phyloP scores from a whole-genome alignment of 2,329 filamentous ascomycete species.

The Helotiales sp. region DNA sequence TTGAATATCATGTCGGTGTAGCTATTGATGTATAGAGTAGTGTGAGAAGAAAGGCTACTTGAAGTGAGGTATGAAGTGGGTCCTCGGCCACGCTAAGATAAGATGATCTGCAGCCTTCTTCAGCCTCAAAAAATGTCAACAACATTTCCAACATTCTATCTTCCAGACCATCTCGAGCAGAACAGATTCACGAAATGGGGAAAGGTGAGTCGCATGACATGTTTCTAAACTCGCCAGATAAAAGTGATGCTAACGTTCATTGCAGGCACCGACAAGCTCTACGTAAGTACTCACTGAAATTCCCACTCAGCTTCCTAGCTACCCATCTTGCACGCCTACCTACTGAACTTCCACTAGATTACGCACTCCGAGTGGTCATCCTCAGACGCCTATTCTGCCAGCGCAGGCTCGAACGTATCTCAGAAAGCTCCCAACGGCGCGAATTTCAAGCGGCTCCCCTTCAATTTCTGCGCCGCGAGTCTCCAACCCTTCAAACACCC shows the following conservation, averaged over 20 bases:
- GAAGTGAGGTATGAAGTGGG: neutral
- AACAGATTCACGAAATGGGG: slow-evolving; percentile 24
- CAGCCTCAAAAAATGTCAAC: neutral
- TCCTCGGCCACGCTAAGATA: neutral
- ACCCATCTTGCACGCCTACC: neutral
- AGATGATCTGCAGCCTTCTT: neutral
- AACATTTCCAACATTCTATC: neutral
- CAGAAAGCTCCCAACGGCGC: slow-evolving; percentile 55
- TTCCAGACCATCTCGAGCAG: neutral
- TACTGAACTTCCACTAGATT: slow-evolving; percentile 55
- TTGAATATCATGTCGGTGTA: too few species aligned
- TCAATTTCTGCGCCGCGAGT: slow-evolving; percentile 96
- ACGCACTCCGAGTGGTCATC: slow-evolving; percentile 98
- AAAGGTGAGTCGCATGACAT: slow-evolving; percentile 27
- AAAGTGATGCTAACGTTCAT: neutral
- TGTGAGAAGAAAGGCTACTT: neutral
- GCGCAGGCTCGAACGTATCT: slow-evolving; percentile 68
- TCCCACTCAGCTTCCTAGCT: neutral
- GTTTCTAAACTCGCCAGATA: neutral
- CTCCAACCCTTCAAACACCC: slow-evolving; percentile 94
- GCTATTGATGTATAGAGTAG: neutral
- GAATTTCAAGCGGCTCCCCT: slow-evolving; percentile 85
- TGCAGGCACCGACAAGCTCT: slow-evolving; percentile 54
- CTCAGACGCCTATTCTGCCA: slow-evolving; percentile 83
- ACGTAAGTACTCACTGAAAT: slow-evolving; percentile 21